Conservation (phyloP, 2,329 filamentous ascomycete species). For the Cercospora canescens region DNA sequence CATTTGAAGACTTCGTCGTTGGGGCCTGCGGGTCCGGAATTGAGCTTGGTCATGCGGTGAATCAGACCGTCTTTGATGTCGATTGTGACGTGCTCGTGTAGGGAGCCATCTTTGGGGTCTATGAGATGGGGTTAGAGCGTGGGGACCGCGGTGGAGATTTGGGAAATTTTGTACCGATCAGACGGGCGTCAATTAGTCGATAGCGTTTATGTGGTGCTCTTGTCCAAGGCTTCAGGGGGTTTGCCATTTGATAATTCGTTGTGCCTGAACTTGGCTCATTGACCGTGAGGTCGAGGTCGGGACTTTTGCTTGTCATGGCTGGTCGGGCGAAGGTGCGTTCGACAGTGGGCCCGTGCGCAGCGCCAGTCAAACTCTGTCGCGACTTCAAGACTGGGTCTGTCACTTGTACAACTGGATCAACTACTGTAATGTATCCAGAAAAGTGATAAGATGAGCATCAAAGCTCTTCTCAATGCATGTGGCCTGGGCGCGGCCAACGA, state of each 20-base stretch:
- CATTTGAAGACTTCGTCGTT: slow-evolving; percentile 33
- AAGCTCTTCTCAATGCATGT: neutral
- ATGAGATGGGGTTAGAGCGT: neutral
- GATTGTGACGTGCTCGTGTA: slow-evolving; percentile 33
- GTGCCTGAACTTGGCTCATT: neutral
- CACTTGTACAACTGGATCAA: neutral
- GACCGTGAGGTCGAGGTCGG: neutral
- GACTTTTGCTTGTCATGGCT: slow-evolving; percentile 1
- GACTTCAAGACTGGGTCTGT: neutral
- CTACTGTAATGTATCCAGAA: neutral
- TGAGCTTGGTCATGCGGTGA: slow-evolving; percentile 33
- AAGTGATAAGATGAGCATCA: neutral
- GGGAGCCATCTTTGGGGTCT: slow-evolving; percentile 35
- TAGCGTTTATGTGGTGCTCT: slow-evolving; percentile 21
- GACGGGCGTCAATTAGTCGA: slow-evolving; percentile 25
- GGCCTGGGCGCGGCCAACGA: neutral
- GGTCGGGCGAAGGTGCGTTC: neutral
- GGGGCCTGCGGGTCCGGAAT: slow-evolving; percentile 21
- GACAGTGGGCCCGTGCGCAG: neutral
- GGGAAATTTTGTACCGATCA: slow-evolving; percentile 20
- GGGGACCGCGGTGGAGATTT: neutral
- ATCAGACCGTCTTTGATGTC: slow-evolving; percentile 33
- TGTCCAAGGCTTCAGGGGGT: slow-evolving; percentile 27
- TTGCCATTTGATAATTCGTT: slow-evolving; percentile 7
- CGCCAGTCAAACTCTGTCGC: neutral